Percentiles rank a stretch among this genome's conserved stretches.
Evolutionary conservation across 2,329 filamentous ascomycete species (phyloP).

Genomic region (Penicillium decumbens): DNA sequence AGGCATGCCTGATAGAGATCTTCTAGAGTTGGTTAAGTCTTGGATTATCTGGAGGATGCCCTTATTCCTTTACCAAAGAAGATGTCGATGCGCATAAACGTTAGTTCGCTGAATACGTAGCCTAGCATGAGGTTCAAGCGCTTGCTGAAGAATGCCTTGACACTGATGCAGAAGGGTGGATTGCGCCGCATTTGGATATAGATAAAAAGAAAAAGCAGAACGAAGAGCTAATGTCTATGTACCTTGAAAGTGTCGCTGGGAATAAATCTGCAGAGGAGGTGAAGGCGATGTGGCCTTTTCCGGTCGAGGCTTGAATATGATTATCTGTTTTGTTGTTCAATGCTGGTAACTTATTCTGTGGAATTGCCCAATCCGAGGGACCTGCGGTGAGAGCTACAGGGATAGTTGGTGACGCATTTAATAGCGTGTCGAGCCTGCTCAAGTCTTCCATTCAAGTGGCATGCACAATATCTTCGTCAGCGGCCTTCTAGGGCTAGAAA

Average conservation of each 20-base stretch:
- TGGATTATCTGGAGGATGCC: constrained; percentile 25
- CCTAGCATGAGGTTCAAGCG: constrained; percentile 23
- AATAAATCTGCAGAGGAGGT: constrained; percentile 19
- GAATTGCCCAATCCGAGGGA: no score
- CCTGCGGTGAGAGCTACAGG: no score
- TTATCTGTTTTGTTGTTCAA: no score
- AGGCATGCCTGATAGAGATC: constrained; percentile 32
- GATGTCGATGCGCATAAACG: constrained; percentile 27
- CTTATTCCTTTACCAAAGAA: constrained; percentile 27
- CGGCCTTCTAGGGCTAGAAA: no score
- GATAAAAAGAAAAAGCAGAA: constrained; percentile 24
- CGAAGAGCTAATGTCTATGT: constrained; percentile 22
- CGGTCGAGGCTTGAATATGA: not conserved
- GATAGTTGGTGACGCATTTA: no score
- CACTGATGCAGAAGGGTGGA: constrained; percentile 37
- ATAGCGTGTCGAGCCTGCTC: no score
- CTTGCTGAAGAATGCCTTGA: constrained; percentile 28
- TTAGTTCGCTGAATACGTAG: constrained; percentile 31
- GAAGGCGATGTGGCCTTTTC: constrained; percentile 21
- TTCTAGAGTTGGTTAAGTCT: constrained; percentile 25
- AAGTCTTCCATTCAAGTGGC: no score
- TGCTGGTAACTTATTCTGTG: no score
- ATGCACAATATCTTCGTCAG: no score
- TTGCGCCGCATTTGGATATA: constrained; percentile 30
- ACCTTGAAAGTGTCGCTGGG: constrained; percentile 14